Base-by-base conservation (phyloP, 2,329 filamentous ascomycete genomes). In the Penicillium sp. region DNA sequence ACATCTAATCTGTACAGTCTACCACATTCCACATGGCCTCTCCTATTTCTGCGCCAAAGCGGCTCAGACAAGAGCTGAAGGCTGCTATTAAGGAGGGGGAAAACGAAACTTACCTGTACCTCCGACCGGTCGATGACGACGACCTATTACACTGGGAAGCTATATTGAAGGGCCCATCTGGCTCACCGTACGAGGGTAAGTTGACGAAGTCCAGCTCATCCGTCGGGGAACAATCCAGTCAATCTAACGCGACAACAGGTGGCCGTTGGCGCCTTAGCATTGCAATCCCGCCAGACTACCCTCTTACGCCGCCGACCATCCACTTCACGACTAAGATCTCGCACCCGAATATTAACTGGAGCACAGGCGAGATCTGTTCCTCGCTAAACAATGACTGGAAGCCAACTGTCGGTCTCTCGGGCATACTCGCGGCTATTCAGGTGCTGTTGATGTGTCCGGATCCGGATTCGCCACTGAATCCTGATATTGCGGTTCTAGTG, bases 251-350 rank as follows among this genome's bases (percentile, higher is more conserved):
- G 45, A 4, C 21, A 40, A 34, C 50, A 83, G 85, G 80, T 70
- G 94, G 94, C 60, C 85, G 87, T 67, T 99, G 92, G 92, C 86
- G 89, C 59, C 85, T 99, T 67, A 73, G 78, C 70, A 92, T 99
- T 74, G 72, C 79, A 50, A 84, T 97, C 68, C 92, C 94, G 0
- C 65, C 83, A 0, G 84, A 83, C 40, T 97, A 99, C 76, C 94
- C 94, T 3, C 82, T 89, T 56, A 76, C 83, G 1, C 88, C 94
- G 1, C 94, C 94, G 1, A 82, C 79, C 40, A 87, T 99, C 64
- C 81, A 77, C 57, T 99, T 99, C 78, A 78, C 82, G n/a, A 99
- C 92, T 36, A 85, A 86, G 60, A 86, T 95, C 64, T 89, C 91
- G 68, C 92, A 96, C 78, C 87, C 92, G 47, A 97, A 97, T 75